Conservation (phyloP, 2,329 filamentous ascomycete species). For the Botrytis hyacinthi region DNA sequence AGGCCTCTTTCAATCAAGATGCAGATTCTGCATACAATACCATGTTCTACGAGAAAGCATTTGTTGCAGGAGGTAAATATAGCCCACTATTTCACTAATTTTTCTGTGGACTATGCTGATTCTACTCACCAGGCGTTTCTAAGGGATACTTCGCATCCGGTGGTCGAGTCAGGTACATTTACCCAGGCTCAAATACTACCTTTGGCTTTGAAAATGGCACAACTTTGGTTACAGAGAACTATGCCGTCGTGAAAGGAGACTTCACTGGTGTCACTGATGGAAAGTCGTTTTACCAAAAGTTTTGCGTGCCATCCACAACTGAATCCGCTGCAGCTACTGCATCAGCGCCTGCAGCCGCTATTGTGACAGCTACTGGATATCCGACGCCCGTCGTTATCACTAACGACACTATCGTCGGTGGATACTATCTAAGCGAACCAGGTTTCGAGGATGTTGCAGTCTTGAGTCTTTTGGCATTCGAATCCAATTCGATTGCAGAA, state of each 20-base stretch:
- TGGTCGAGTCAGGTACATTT: constrained; percentile 41
- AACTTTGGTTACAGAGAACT: constrained; percentile 37
- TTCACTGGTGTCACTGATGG: constrained; percentile 38
- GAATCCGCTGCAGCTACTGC: not conserved
- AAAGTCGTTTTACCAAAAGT: constrained; percentile 33
- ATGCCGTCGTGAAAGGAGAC: constrained; percentile 40
- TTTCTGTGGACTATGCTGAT: not conserved
- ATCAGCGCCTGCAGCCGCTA: constrained; percentile 19
- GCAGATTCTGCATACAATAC: constrained; percentile 45
- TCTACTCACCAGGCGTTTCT: not conserved
- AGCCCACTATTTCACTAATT: not conserved
- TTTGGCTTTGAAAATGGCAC: constrained; percentile 45
- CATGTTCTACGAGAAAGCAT: constrained; percentile 42
- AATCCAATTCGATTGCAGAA: constrained; percentile 29
- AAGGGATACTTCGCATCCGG: constrained; percentile 42
- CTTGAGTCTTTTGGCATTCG: constrained; percentile 34
- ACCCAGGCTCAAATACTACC: constrained; percentile 43
- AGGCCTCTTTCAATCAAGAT: constrained; percentile 42
- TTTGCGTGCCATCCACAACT: constrained; percentile 25
- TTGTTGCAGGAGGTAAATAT: constrained; percentile 24
- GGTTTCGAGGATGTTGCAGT: constrained; percentile 38
- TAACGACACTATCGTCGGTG: constrained; percentile 32
- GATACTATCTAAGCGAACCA: constrained; percentile 35
- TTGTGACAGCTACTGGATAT: constrained; percentile 31
- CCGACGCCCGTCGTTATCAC: constrained; percentile 31